A percentile compares a stretch with the other conserved stretches of the same genome.
These are phyloP conservation scores for Magnusiomyces ingens DNA, from an alignment of 1,139 yeast species.

Conservation along the genomic window DNA sequence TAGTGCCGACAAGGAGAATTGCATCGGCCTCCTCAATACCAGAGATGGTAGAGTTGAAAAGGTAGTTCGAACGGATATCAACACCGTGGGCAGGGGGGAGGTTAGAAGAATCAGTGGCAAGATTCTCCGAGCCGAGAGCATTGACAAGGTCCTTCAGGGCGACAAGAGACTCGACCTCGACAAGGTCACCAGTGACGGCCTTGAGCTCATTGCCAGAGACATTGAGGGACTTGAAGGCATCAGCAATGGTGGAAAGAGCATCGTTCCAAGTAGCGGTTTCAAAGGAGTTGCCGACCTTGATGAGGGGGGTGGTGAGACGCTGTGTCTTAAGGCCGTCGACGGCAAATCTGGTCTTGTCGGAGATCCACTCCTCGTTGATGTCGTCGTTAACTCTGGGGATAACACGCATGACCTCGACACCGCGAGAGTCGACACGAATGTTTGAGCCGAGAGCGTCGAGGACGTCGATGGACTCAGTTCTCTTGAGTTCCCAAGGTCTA, in stretches of 20 bases:
- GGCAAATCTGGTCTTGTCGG: conserved; percentile 82
- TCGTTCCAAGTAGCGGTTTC: conserved; percentile 84
- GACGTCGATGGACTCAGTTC: conserved; percentile 83
- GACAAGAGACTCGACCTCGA: conserved; percentile 78
- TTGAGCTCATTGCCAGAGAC: conserved; percentile 70
- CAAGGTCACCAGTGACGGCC: conserved; percentile 76
- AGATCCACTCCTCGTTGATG: conserved; percentile 87
- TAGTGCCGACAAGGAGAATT: conserved; percentile 72
- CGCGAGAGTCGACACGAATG: conserved; percentile 80
- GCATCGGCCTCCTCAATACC: conserved; percentile 82
- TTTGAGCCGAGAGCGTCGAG: conserved; percentile 80
- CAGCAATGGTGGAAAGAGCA: conserved; percentile 65
- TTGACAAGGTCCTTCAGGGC: conserved; percentile 76
- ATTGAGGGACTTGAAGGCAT: conserved; percentile 50
- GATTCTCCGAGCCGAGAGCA: conserved; percentile 73
- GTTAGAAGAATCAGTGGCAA: conserved; percentile 59
- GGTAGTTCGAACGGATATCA: conserved; percentile 72
- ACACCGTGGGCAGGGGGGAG: conserved; percentile 63
- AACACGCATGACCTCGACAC: conserved; percentile 83
- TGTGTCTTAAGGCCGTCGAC: conserved; percentile 83
- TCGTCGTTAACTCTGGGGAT: conserved; percentile 83
- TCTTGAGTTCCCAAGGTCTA: conserved; percentile 90
- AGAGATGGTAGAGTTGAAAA: conserved; percentile 71
- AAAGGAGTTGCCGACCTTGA: conserved; percentile 65
- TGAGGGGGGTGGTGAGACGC: conserved; percentile 75